Conservation (phyloP, 768 basidiomycete genomes). For the Punctularia strigosozonata region DNA sequence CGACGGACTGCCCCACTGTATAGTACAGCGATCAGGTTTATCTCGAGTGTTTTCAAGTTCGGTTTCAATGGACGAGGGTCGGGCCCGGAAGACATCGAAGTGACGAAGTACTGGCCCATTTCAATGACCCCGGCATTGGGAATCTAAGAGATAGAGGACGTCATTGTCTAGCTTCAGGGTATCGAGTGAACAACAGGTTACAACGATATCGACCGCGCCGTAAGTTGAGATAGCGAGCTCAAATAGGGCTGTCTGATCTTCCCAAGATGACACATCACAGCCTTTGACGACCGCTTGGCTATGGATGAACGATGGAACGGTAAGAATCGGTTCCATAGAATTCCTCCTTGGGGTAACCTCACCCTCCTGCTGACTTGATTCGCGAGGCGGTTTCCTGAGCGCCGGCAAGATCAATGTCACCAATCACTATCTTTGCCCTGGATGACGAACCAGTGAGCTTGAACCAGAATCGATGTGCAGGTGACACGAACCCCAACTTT, state of each 20-base stretch:
- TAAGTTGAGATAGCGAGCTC: slow-evolving; percentile 33
- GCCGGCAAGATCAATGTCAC: slow-evolving; percentile 31
- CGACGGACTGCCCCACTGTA: slow-evolving; percentile 32
- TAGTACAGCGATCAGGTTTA: slow-evolving; percentile 35
- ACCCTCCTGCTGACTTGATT: slow-evolving; percentile 34
- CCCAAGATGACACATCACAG: slow-evolving; percentile 43
- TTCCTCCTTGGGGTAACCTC: too few species aligned
- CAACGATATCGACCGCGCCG: slow-evolving; percentile 42
- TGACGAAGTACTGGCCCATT: slow-evolving; percentile 13
- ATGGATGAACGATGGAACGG: too few species aligned
- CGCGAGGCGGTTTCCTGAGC: slow-evolving; percentile 28
- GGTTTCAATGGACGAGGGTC: slow-evolving; percentile 36
- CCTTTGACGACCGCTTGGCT: slow-evolving; percentile 30
- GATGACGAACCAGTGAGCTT: too few species aligned
- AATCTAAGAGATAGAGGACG: too few species aligned
- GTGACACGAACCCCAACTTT: too few species aligned
- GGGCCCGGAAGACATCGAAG: too few species aligned
- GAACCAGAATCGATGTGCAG: too few species aligned
- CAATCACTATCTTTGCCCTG: slow-evolving; percentile 40
- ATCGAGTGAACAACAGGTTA: slow-evolving; percentile 13
- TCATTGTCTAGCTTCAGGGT: too few species aligned
- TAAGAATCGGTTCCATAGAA: too few species aligned
- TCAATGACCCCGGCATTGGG: too few species aligned
- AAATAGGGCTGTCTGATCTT: slow-evolving; percentile 40
- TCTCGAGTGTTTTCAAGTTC: slow-evolving; percentile 28